phyloP scores from a whole-genome alignment of 371 early-diverging fungal genomes.

The Saksenaea oblongispora region DNA sequence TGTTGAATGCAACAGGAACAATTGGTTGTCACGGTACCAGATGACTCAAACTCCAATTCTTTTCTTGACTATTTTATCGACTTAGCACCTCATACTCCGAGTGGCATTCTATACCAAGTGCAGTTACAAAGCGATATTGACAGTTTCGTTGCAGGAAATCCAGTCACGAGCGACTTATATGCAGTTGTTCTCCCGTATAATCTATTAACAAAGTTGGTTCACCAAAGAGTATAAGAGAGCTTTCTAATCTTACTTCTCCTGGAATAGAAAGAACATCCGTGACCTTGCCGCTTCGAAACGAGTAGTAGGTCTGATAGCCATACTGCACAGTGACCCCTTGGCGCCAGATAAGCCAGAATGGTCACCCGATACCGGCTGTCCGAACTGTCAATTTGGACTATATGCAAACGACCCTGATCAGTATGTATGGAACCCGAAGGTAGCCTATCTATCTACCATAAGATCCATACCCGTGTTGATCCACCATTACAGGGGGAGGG shows the following conservation, averaged over 20 bases:
- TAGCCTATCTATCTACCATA: slow-evolving; percentile 12
- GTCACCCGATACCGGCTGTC: slow-evolving; percentile 70
- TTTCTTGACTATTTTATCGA: neutral
- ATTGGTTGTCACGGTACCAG: slow-evolving; percentile 64
- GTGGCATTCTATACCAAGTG: slow-evolving; percentile 65
- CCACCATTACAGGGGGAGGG: slow-evolving; percentile 51
- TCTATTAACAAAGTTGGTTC: slow-evolving; percentile 57
- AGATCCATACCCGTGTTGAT: neutral
- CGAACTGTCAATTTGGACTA: slow-evolving; percentile 72
- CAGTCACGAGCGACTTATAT: slow-evolving; percentile 39
- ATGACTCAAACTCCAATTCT: neutral
- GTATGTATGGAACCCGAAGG: slow-evolving; percentile 74
- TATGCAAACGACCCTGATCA: slow-evolving; percentile 55
- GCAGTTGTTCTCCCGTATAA: slow-evolving; percentile 64
- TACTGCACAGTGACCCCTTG: slow-evolving; percentile 11
- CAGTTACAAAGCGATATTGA: slow-evolving; percentile 53
- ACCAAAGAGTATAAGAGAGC: neutral
- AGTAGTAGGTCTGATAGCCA: slow-evolving; percentile 30
- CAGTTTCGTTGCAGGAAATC: slow-evolving; percentile 29
- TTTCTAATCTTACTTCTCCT: neutral
- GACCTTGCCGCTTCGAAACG: slow-evolving; percentile 15
- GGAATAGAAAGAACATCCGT: slow-evolving; percentile 21
- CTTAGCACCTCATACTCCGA: slow-evolving; percentile 27
- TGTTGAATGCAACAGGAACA: slow-evolving; percentile 56
- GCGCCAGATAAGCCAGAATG: slow-evolving; percentile 2